phyloP scores from a whole-genome alignment of 2,329 filamentous ascomycete genomes.

The Verticillium longisporum region DNA sequence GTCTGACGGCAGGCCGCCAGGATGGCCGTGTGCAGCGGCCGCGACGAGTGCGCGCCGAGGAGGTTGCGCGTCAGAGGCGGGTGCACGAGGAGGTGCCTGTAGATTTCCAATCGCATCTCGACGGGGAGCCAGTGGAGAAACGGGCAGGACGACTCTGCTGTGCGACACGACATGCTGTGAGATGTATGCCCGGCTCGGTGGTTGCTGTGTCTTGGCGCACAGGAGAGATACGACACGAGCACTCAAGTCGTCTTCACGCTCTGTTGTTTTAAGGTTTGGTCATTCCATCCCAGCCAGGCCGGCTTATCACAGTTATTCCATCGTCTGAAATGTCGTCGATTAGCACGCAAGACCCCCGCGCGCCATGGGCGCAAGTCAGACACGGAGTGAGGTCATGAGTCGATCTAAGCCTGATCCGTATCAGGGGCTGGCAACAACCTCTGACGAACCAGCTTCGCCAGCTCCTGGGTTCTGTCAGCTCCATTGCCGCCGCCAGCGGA shows the following conservation, averaged over 20 bases:
- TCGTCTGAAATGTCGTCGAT: background rate
- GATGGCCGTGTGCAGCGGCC: slow-evolving; percentile 27
- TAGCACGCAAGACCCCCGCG: no score
- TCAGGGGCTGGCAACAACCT: background rate
- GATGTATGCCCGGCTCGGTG: background rate
- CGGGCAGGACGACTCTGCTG: background rate
- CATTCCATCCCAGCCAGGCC: background rate
- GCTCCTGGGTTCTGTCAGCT: no score
- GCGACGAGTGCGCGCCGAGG: background rate
- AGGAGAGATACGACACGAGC: background rate
- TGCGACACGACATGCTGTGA: background rate
- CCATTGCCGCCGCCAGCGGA: no score
- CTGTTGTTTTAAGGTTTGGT: background rate
- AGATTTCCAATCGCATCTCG: slow-evolving; percentile 40
- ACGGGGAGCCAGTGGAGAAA: slow-evolving; percentile 32
- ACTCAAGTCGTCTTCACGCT: background rate
- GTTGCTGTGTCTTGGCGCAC: background rate
- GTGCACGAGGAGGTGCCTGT: slow-evolving; percentile 32
- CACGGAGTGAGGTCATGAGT: background rate
- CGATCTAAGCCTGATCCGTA: background rate
- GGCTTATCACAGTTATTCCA: background rate
- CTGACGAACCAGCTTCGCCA: background rate
- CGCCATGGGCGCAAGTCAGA: no score
- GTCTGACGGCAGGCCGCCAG: slow-evolving; percentile 32
- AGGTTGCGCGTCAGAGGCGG: slow-evolving; percentile 11